phyloP scores from a whole-genome alignment of 2,329 filamentous ascomycete species.

The Ilyonectria sp. region DNA sequence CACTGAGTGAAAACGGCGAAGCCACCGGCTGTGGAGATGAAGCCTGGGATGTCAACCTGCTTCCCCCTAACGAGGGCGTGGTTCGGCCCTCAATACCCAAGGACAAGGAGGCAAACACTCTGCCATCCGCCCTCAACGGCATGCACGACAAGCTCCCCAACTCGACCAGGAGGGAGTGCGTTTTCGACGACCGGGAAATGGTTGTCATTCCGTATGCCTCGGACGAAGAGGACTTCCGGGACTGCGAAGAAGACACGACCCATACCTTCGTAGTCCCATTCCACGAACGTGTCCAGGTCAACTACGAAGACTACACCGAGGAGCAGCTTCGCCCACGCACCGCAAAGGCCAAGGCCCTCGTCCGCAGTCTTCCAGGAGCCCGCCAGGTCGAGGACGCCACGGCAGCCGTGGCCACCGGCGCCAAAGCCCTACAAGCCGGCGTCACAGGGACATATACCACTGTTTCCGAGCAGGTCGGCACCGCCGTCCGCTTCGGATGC shows the following conservation, averaged over 20 bases:
- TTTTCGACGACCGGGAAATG: neutral
- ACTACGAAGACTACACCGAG: neutral
- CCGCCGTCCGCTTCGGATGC: conserved; percentile 4
- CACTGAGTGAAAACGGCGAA: neutral
- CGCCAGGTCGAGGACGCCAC: neutral
- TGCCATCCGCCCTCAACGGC: conserved; percentile 1
- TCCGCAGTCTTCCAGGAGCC: neutral
- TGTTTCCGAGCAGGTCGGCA: conserved; percentile 4
- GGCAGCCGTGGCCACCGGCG: neutral
- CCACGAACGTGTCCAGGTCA: neutral
- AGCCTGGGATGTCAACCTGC: neutral
- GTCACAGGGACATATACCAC: conserved; percentile 25
- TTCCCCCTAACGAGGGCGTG: neutral
- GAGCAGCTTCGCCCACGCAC: neutral
- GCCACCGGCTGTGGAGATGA: neutral
- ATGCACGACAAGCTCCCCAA: neutral
- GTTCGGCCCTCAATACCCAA: neutral
- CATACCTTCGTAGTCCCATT: neutral
- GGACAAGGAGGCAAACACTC: too few species aligned
- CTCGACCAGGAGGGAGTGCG: neutral
- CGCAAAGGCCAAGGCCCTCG: neutral
- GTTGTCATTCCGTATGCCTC: neutral
- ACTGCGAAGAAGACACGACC: neutral
- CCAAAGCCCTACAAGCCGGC: conserved; percentile 7
- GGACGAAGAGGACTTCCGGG: neutral